Percentiles rank a stretch among this genome's conserved stretches.
These are phyloP conservation scores for Tetrahymena borealis DNA, from an alignment of 73 alveolate species.

Conservation along the genomic window DNA sequence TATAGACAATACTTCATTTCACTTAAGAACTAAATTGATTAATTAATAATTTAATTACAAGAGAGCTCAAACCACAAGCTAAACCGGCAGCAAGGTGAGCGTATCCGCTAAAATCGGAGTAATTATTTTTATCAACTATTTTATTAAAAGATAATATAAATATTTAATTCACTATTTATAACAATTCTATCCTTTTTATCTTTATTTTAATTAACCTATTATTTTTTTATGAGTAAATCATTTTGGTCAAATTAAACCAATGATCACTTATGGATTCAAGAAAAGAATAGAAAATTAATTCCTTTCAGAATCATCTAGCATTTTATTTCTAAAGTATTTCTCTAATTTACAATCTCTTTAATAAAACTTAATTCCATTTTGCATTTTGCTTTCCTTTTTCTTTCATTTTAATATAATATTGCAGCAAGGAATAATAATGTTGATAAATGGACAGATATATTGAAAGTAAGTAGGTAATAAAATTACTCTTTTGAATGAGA, in stretches of 20 bases:
- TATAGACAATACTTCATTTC: not conserved
- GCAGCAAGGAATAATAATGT: not conserved
- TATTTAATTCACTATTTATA: not conserved
- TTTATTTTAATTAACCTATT: not conserved
- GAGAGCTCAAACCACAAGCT: slow-evolving; percentile 77
- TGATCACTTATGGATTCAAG: too few species aligned
- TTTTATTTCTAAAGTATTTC: too few species aligned
- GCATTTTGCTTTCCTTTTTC: not conserved
- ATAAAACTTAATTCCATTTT: too few species aligned
- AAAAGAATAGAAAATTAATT: too few species aligned
- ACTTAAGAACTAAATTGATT: too few species aligned
- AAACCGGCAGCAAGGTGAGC: slow-evolving; percentile 74
- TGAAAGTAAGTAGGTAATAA: not conserved
- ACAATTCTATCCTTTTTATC: not conserved
- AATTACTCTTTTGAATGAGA: slow-evolving; percentile 44
- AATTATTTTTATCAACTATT: not conserved
- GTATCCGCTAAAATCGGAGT: slow-evolving; percentile 42
- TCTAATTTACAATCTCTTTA: too few species aligned
- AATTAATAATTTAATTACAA: slow-evolving; percentile 41
- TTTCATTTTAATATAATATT: not conserved
- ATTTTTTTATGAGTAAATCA: not conserved
- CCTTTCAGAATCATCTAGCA: too few species aligned
- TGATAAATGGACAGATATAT: not conserved
- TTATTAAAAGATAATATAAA: not conserved
- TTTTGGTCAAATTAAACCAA: not conserved